phyloP scores from a whole-genome alignment of 2,329 filamentous ascomycete species.

The Penicillium sp. region DNA sequence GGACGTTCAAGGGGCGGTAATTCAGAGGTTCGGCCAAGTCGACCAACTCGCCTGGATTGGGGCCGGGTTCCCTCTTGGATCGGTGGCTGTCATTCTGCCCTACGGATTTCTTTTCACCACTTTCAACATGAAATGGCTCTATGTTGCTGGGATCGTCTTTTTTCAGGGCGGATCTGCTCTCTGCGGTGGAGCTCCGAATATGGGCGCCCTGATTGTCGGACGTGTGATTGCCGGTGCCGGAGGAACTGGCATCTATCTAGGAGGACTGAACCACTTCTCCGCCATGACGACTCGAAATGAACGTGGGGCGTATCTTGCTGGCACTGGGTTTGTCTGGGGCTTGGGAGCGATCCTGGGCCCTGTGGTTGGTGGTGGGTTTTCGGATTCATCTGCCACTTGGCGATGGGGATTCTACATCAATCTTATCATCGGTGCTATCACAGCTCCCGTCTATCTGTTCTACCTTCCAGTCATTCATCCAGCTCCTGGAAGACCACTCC shows the following conservation, averaged over 20 bases:
- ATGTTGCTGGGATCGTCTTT: slow-evolving; percentile 27
- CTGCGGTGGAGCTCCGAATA: slow-evolving; percentile 47
- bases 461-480: too few relatives aligned
- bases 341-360: slow-evolving; percentile 36
- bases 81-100: slow-evolving; percentile 40
- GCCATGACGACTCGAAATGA: background rate
- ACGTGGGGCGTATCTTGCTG: slow-evolving; percentile 27
- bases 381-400: slow-evolving; percentile 28
- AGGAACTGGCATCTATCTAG: slow-evolving; percentile 33
- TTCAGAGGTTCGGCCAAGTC: slow-evolving; percentile 39
- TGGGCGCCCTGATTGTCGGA: slow-evolving; percentile 48
- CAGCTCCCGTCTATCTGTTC: slow-evolving; percentile 5
- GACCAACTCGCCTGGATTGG: slow-evolving; percentile 46
- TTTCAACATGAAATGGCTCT: slow-evolving; percentile 49
- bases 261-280: background rate
- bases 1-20: slow-evolving; percentile 47
- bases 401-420: slow-evolving; percentile 54
- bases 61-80: slow-evolving; percentile 45
- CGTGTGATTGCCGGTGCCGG: slow-evolving; percentile 37
- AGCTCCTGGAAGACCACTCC: too few relatives aligned
- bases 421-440: slow-evolving; percentile 45
- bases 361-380: slow-evolving; percentile 39
- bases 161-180: slow-evolving; percentile 37
- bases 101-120: slow-evolving; percentile 39
- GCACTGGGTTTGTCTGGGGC: slow-evolving; percentile 33